Evolutionary conservation across 1,284 basidiomycete species (phyloP), one percentile per base, ranked within the genome.

Genomic region (Cryptococcus sp.): DNA sequence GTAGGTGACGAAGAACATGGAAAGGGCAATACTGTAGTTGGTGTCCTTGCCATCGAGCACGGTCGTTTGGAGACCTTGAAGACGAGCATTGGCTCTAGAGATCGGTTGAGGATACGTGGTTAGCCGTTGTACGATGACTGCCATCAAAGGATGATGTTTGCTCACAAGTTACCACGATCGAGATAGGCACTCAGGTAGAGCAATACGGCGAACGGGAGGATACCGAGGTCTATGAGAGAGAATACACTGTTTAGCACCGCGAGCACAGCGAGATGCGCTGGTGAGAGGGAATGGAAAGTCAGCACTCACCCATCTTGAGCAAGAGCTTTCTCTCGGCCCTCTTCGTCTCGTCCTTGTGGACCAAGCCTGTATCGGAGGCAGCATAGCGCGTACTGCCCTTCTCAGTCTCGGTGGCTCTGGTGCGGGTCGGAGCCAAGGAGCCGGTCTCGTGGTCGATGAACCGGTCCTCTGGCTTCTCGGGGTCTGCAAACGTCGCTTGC

Each of bases 131-230:
- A 8, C 58, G 19, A 38, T 60, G 54, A n/a, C 49, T 38, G 40
- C 10, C 38, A 47, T 16, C 42, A 20, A 42, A 22, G 47, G 43
- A 30, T 45, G 20, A 39, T 17, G 16, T 10, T n/a, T 1, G 61
- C 70, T 64, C 42, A 70, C 70, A 76, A 45, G 58, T 76, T 75
- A 16, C 76, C 77, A 47, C 79, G 65, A 52, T 80, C 80, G 38
- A 81, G 74, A 62, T 81, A 81, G 5, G 79, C 80, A 5, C 68
- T 67, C 23, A 81, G 67, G 62, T 81, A 81, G 17, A 81, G 69
- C 7, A 80, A 59, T 0, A 77, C 71, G 5, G 80, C 78, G 53
- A 81, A 73, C 0, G 80, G 80, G 7, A 81, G 52, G 57, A 81
- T 80, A 30, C 73, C 62, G 6, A 70, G 8, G 52, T 81, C 79